Base-by-base conservation (phyloP, 192 early-diverging fungal genomes). In the Backusella tuberculispora region DNA sequence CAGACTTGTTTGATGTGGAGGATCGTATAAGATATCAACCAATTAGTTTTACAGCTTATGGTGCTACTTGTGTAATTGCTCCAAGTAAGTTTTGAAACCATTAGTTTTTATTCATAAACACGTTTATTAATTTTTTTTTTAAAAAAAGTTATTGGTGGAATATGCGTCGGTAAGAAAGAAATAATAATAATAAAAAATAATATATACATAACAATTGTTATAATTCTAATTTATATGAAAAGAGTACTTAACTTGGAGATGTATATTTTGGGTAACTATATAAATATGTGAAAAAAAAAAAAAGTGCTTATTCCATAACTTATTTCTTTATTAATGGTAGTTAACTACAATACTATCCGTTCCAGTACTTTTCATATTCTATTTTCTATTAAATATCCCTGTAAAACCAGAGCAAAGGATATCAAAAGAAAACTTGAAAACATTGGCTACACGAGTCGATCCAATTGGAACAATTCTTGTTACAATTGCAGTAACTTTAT, bases 101-200 rank as follows among this genome's bases (percentile, higher is more conserved):
- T 19, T 19, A 19, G 9, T 12, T 26, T 60, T 13, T 60, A 12
- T 24, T 8, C 8, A 50, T 19, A 48, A 17, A 5, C 5, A 48
- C 29, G 2, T 34, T 48, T 48, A 6, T 48, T 17, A 13, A 53
- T 53, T 9, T 43, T 43, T 43, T 43, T 43, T 9, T 43, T 4
- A 43, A 24, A 60, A 24, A 60, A 26, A 60, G 53, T 60, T 60
- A 60, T 60, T 21, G 53, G 53, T 60, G 53, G 53, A 60, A 12
- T 60, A 9, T 24, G 21, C 24, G 53, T 60, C 24, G 53, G 53
- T 60, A 60, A 24, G 53, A 60, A 60, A 60, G 0, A 24, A 12
- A 60, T 34, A 34, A 34, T 34, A 34, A 34, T 34, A 26, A 60
- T 19, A 6, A 50, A 17, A 50, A 6, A 50, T 7, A 19, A 24